Base-by-base conservation (phyloP, 2,329 filamentous ascomycete genomes). In the Penicillium brevicompactum region DNA sequence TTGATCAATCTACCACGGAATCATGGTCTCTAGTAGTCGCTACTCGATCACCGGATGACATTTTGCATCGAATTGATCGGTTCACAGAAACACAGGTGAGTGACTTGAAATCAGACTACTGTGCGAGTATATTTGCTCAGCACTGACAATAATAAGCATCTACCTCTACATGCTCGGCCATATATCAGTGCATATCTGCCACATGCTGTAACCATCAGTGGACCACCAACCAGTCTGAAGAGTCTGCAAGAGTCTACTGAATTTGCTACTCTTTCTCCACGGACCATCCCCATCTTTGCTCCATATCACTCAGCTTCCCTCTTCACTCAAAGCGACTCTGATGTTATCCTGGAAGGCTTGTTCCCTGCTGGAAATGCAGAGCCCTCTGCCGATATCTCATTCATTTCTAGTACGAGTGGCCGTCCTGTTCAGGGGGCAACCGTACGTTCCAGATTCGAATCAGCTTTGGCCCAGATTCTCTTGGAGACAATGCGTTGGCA, bases 1-100 rank as follows among this genome's bases (percentile, higher is more conserved):
- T 50, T 16, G 48, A 50, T 21, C 48, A 43, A 43, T 43, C 48
- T 27, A 31, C 38, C 16, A 50, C 48, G n/a, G 48, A 43, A 7
- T 43, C 48, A 8, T 50, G 48, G 48, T 50, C 48, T 32, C 27
- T 50, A 24, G 38, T 50, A 16, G 40, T 50, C 31, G 43, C 43
- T 6, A 42, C 40, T 4, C 40, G 40, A 3, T 42, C 40, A 4
- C 40, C 40, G 6, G 40, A 42, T 16, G 40, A 42, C 18, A 42
- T 42, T 18, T 42, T 42, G 40, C 40, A 42, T 42, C 16, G 40
- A n/a, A 42, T 42, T 22, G 40, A 42, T 42, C 40, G 40, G 13
- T 42, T 42, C 8, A 42, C 40, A 22, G 40, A 42, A 22, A 42
- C 40, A 18, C 16, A 42, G 40, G 40, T 42, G 16, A 14, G 40